phyloP scores from a whole-genome alignment of 2,329 filamentous ascomycete genomes.

The Xylariaceae sp. region DNA sequence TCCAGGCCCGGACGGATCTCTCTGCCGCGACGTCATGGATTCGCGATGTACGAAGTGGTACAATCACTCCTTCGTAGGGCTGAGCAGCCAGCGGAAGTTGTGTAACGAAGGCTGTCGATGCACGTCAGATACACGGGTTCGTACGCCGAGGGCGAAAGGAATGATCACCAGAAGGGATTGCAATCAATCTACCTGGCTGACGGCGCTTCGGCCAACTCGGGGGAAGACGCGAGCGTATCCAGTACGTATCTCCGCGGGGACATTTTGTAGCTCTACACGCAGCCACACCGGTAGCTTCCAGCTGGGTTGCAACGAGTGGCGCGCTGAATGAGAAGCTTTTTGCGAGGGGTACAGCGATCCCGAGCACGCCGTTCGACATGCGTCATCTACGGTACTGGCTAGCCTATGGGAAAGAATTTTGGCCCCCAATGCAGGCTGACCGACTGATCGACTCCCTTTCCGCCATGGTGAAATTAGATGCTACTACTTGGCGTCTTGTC shows the following conservation, averaged over 20 bases:
- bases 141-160: not conserved
- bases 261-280: not conserved
- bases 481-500: not conserved
- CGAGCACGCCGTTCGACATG: conserved; percentile 10
- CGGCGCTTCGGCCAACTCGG: not conserved
- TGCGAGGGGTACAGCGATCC: conserved; percentile 25
- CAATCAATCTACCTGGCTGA: not conserved
- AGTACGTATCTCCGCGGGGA: not conserved
- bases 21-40: conserved; percentile 12
- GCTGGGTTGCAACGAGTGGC: conserved; percentile 25
- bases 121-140: conserved; percentile 22
- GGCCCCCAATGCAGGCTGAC: conserved; percentile 17
- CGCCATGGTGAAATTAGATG: conserved; percentile 2
- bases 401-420: conserved; percentile 6
- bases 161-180: not conserved
- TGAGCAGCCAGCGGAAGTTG: conserved; percentile 26
- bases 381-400: conserved; percentile 7
- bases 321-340: conserved; percentile 24
- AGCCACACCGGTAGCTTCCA: conserved; percentile 6
- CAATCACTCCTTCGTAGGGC: conserved; percentile 24
- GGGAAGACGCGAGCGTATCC: not conserved
- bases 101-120: conserved; percentile 26
- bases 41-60: conserved; percentile 17
- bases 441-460: conserved; percentile 6
- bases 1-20: conserved; percentile 6